A percentile compares a stretch with the other conserved stretches of the same genome.
Conservation (phyloP, 2,329 filamentous ascomycete genomes). For the Colletotrichum orchidophilum region DNA sequence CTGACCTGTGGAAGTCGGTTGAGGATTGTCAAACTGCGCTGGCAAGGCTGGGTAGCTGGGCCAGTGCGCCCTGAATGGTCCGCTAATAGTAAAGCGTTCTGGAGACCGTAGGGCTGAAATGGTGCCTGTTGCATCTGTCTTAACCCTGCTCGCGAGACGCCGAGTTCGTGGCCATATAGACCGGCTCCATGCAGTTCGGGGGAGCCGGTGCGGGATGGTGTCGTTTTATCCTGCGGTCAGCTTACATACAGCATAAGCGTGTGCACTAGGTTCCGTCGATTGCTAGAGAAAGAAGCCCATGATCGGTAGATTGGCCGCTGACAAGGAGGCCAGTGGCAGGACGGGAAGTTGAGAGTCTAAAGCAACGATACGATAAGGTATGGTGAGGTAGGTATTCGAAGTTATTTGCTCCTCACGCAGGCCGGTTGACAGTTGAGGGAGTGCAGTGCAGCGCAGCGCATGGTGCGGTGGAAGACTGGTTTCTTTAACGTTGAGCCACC, state of each 20-base stretch:
- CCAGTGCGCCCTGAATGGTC: not conserved
- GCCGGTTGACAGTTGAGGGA: not conserved
- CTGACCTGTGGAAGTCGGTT: not conserved
- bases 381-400: too few species aligned
- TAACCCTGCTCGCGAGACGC: not conserved
- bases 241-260: not conserved
- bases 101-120: constrained; percentile 21
- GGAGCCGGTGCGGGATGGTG: not conserved
- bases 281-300: too few species aligned
- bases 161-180: not conserved
- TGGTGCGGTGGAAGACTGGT: not conserved
- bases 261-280: not conserved
- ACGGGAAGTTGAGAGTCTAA: not conserved
- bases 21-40: not conserved
- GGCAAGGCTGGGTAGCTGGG: not conserved
- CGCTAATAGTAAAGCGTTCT: not conserved
- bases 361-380: not conserved
- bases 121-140: not conserved
- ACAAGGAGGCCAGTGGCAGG: not conserved
- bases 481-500: not conserved
- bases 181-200: not conserved
- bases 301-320: too few species aligned
- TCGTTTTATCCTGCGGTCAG: constrained; percentile 6
- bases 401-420: not conserved
- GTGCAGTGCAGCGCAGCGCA: not conserved